Percentiles rank a stretch among this genome's conserved stretches.
phyloP scores from a whole-genome alignment of 2,329 filamentous ascomycete genomes.

The Aspergillus unguis region DNA sequence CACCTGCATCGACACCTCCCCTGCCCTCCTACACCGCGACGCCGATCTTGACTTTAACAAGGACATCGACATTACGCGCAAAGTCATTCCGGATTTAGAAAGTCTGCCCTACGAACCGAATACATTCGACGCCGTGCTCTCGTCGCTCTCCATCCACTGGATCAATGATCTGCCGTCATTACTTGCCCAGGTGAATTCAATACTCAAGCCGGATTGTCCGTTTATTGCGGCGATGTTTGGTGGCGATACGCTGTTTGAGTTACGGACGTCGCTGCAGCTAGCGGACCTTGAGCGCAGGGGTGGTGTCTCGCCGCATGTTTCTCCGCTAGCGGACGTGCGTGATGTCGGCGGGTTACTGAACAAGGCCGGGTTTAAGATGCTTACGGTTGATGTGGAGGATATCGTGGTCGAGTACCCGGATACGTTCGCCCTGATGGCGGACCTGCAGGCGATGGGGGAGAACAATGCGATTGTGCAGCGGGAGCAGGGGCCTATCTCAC shows the following conservation, averaged over 20 bases:
- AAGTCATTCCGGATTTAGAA: slow-evolving; percentile 66
- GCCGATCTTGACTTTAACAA: slow-evolving; percentile 63
- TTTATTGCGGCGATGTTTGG: slow-evolving; percentile 97
- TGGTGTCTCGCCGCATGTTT: slow-evolving; percentile 88
- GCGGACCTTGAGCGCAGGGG: slow-evolving; percentile 86
- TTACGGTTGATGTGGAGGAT: slow-evolving; percentile 96
- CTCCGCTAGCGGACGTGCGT: slow-evolving; percentile 83
- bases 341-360: slow-evolving; percentile 86
- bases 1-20: slow-evolving; percentile 77
- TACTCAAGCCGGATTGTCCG: slow-evolving; percentile 84
- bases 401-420: slow-evolving; percentile 93
- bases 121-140: slow-evolving; percentile 85
- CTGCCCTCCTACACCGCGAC: slow-evolving; percentile 75
- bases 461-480: slow-evolving; percentile 83
- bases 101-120: slow-evolving; percentile 70
- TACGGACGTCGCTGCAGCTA: slow-evolving; percentile 87
- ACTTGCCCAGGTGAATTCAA: slow-evolving; percentile 76
- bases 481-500: slow-evolving; percentile 71
- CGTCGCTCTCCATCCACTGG: slow-evolving; percentile 90
- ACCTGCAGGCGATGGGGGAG: slow-evolving; percentile 96
- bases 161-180: slow-evolving; percentile 91
- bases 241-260: slow-evolving; percentile 88
- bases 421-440: slow-evolving; percentile 84
- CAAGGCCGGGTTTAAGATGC: slow-evolving; percentile 85
- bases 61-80: slow-evolving; percentile 66